These are phyloP conservation scores for Arachis monticola DNA, from an alignment of 331 rosid species.

Conservation along the genomic window DNA sequence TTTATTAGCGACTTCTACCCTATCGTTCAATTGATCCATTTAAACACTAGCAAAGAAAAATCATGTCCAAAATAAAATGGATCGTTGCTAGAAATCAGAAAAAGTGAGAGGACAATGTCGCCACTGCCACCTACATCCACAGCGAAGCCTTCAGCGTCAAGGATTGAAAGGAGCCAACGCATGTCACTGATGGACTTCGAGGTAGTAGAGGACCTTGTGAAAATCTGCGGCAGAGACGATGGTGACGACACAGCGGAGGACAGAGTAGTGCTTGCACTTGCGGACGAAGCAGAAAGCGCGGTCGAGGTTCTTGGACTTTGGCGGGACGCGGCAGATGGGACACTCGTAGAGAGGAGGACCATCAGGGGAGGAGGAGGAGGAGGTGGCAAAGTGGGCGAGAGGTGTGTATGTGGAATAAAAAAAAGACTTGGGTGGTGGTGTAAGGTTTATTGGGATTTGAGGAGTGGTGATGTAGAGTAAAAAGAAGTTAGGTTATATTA, in stretches of 20 bases:
- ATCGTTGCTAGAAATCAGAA: conserved; percentile 65
- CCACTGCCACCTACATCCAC: conserved; percentile 8
- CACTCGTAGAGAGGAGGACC: conserved; percentile 50
- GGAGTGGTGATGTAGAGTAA: no score
- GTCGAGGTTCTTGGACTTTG: conserved; percentile 51
- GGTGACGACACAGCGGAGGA: conserved; percentile 54
- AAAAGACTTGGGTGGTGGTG: no score
- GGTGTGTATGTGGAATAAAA: no score
- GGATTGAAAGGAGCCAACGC: conserved; percentile 54
- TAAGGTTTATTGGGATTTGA: no score
- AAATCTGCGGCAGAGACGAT: conserved; percentile 26
- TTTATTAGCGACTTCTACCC: conserved; percentile 57
- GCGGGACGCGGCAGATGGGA: conserved; percentile 53
- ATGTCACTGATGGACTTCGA: conserved; percentile 58
- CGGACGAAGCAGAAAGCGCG: conserved; percentile 48
- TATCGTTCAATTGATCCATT: conserved; percentile 57
- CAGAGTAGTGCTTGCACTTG: conserved; percentile 54
- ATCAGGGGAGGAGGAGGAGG: conserved; percentile 39
- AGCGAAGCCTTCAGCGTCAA: conserved; percentile 41
- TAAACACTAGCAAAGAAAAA: conserved; percentile 53
- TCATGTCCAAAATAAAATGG: conserved; percentile 64
- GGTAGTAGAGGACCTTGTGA: conserved; percentile 41
- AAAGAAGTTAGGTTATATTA: no score
- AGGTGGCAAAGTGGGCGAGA: conserved; percentile 51
- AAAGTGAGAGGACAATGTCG: conserved; percentile 48